Conservation (phyloP, 2,329 filamentous ascomycete genomes). For the Geosmithia flava region DNA sequence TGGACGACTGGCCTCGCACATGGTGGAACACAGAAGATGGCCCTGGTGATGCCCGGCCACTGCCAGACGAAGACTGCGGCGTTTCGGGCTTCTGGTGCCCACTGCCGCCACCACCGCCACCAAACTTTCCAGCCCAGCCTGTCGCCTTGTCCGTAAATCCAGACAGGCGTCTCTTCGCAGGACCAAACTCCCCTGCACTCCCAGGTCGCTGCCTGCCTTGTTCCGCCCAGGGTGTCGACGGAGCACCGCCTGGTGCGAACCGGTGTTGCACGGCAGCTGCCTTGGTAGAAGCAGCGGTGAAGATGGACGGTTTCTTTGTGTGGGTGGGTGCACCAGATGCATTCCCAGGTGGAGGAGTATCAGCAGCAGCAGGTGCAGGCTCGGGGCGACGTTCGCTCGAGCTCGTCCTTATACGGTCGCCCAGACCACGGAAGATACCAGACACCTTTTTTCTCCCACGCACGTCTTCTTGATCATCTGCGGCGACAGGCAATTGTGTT, state of each 20-base stretch:
- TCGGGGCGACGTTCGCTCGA: constrained; percentile 14
- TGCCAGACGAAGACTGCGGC: constrained; percentile 4
- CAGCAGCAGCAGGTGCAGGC: constrained; percentile 3
- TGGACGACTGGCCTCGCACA: constrained; percentile 1
- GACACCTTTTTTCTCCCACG: constrained; percentile 23
- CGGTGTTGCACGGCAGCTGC: constrained; percentile 5
- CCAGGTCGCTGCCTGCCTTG: not conserved
- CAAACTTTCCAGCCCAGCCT: constrained; percentile 15
- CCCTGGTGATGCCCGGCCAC: not conserved
- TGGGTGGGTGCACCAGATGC: constrained; percentile 2
- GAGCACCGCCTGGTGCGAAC: constrained; percentile 3
- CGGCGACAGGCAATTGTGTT: too few relatives aligned
- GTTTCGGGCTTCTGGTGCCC: constrained; percentile 7
- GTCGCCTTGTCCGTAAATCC: constrained; percentile 16
- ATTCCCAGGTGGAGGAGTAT: too few relatives aligned
- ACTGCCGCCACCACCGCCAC: constrained; percentile 12
- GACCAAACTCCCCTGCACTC: constrained; percentile 3
- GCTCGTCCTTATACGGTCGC: constrained; percentile 22
- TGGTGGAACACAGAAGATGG: too few relatives aligned
- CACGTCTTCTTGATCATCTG: constrained; percentile 12
- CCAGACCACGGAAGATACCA: constrained; percentile 38
- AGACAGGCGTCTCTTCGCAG: constrained; percentile 33
- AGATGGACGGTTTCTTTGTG: constrained; percentile 26
- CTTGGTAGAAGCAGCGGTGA: constrained; percentile 15
- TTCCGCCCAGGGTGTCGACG: not conserved